Conservation (phyloP, 2,329 filamentous ascomycete genomes). For the Westerdykella aurantiaca region DNA sequence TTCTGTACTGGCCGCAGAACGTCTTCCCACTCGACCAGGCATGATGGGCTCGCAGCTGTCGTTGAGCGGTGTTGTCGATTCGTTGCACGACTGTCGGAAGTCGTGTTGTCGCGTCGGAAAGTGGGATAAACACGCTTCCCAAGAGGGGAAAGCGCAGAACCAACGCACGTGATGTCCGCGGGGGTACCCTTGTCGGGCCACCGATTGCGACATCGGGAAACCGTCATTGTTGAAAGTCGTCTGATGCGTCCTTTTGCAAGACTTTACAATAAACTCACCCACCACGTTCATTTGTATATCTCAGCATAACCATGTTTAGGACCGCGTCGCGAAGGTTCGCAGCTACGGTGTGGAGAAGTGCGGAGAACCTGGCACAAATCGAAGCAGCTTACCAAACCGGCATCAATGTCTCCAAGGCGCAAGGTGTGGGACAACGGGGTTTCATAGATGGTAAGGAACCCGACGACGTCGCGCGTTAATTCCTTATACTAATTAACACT, state of each 20-base stretch:
- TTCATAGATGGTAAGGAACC: constrained; percentile 66
- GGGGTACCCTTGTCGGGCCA: not conserved
- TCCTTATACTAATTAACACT: not conserved
- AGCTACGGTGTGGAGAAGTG: constrained; percentile 54
- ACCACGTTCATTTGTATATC: too few species aligned
- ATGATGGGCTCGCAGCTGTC: constrained; percentile 26
- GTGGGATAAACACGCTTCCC: not conserved
- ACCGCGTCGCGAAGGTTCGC: constrained; percentile 63
- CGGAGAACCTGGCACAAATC: constrained; percentile 36
- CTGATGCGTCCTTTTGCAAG: constrained; percentile 1
- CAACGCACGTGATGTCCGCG: not conserved
- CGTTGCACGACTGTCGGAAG: too few species aligned
- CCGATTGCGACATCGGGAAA: constrained; percentile 22
- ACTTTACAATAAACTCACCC: not conserved
- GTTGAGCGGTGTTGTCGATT: constrained; percentile 1
- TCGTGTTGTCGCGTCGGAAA: constrained; percentile 1
- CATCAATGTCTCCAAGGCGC: constrained; percentile 69
- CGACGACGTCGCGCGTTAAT: not conserved
- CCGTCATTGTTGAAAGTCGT: constrained; percentile 10
- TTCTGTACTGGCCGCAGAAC: constrained; percentile 35
- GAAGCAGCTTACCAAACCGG: constrained; percentile 55
- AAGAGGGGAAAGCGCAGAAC: constrained; percentile 1
- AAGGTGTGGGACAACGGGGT: constrained; percentile 67
- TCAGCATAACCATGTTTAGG: constrained; percentile 57
- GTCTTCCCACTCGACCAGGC: constrained; percentile 44